phyloP scores from a whole-genome alignment of 192 early-diverging fungal species.

The Coemansia sp. region DNA sequence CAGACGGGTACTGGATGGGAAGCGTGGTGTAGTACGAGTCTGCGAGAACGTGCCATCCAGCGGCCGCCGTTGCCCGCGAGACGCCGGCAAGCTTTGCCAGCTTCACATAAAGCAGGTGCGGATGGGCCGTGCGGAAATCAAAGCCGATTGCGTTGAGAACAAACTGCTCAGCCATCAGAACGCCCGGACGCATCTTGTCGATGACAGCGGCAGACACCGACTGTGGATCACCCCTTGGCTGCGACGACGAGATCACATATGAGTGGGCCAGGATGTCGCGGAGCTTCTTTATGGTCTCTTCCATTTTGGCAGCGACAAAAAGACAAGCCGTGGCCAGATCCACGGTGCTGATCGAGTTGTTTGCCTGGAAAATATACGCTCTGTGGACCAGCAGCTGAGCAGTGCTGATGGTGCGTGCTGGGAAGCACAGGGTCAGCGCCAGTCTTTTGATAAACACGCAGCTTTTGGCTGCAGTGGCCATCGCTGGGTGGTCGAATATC shows the following conservation, averaged over 20 bases:
- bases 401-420: slow-evolving; percentile 41
- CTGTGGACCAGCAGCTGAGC: slow-evolving; percentile 48
- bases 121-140: slow-evolving; percentile 74
- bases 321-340: slow-evolving; percentile 64
- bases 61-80: slow-evolving; percentile 12
- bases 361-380: slow-evolving; percentile 34
- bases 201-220: slow-evolving; percentile 52
- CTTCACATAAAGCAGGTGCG: slow-evolving; percentile 69
- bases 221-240: slow-evolving; percentile 21
- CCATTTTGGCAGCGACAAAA: slow-evolving; percentile 81
- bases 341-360: slow-evolving; percentile 11
- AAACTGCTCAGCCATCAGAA: slow-evolving; percentile 66
- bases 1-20: slow-evolving; percentile 48
- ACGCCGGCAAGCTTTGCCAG: slow-evolving; percentile 64
- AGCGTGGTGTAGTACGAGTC: slow-evolving; percentile 51
- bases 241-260: slow-evolving; percentile 28
- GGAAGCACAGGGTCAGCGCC: slow-evolving; percentile 32
- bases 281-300: slow-evolving; percentile 81
- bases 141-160: slow-evolving; percentile 78
- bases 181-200: slow-evolving; percentile 63
- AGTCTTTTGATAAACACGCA: slow-evolving; percentile 46
- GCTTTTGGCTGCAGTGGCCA: slow-evolving; percentile 33
- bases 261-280: slow-evolving; percentile 73
- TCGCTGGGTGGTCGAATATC: slow-evolving; percentile 31
- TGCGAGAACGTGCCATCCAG: slow-evolving; percentile 45